Percentiles rank a stretch among this genome's conserved stretches.
Evolutionary conservation across 176 grass and related monocot genomes (phyloP).

Genomic region (maize (Zea mays)): Zm-B73-REFERENCE-NAM-5.0 NC_050103.1:158727001-158727500

Average conservation of each 20-base stretch:
- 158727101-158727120: slow-evolving; percentile 30
- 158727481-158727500: slow-evolving; percentile 61
- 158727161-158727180: slow-evolving; percentile 51
- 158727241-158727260: slow-evolving; percentile 56
- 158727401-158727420: slow-evolving; percentile 46
- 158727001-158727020: neutral
- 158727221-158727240: slow-evolving; percentile 52
- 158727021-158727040: slow-evolving; percentile 40
- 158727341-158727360: slow-evolving; percentile 46
- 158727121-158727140: slow-evolving; percentile 7
- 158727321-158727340: slow-evolving; percentile 45
- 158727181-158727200: slow-evolving; percentile 43
- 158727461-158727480: slow-evolving; percentile 48
- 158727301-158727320: neutral
- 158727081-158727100: slow-evolving; percentile 40
- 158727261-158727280: slow-evolving; percentile 26
- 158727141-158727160: slow-evolving; percentile 45
- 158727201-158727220: slow-evolving; percentile 35
- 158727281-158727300: neutral
- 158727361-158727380: slow-evolving; percentile 34
- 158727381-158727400: slow-evolving; percentile 8
- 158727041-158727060: slow-evolving; percentile 53
- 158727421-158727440: slow-evolving; percentile 34
- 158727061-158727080: slow-evolving; percentile 55
- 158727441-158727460: slow-evolving; percentile 24